Conservation (phyloP, 768 basidiomycete species). For the Kwoniella newhampshirensis region DNA sequence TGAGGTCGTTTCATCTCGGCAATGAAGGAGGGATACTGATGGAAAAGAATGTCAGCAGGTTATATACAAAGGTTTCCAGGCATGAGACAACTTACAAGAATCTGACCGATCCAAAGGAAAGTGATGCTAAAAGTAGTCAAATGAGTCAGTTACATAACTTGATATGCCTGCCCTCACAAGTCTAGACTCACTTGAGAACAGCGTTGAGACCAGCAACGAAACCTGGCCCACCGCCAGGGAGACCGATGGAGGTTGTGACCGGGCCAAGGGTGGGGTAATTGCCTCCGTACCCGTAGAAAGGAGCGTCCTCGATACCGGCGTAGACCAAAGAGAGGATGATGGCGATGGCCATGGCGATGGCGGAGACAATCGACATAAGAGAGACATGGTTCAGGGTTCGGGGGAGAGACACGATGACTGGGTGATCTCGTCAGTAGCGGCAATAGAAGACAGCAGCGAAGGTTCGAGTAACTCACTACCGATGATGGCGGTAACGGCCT, state of each 20-base stretch:
- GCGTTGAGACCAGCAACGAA: constrained; percentile 45
- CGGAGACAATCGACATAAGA: constrained; percentile 44
- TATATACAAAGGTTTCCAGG: too few relatives aligned
- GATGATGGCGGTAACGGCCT: constrained; percentile 43
- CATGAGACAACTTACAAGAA: constrained; percentile 26
- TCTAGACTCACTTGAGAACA: constrained; percentile 42
- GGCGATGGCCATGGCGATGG: constrained; percentile 44
- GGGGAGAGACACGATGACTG: constrained; percentile 45
- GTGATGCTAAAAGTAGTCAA: constrained; percentile 30
- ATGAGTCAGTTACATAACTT: background rate
- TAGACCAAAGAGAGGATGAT: constrained; percentile 46
- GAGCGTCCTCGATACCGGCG: constrained; percentile 41
- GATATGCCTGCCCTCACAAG: too few relatives aligned
- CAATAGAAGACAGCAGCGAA: background rate
- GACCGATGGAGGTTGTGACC: constrained; percentile 36
- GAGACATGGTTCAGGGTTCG: constrained; percentile 48
- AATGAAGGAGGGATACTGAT: constrained; percentile 46
- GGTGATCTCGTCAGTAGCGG: background rate
- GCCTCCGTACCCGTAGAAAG: constrained; percentile 46
- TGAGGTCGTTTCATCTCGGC: constrained; percentile 54
- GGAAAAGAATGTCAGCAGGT: background rate
- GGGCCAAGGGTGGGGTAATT: constrained; percentile 43
- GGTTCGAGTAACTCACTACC: constrained; percentile 29
- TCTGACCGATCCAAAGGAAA: constrained; percentile 47
- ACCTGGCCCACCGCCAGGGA: constrained; percentile 29